Conservation (phyloP, 1,284 basidiomycete species). For the Bjerkandera adusta region DNA sequence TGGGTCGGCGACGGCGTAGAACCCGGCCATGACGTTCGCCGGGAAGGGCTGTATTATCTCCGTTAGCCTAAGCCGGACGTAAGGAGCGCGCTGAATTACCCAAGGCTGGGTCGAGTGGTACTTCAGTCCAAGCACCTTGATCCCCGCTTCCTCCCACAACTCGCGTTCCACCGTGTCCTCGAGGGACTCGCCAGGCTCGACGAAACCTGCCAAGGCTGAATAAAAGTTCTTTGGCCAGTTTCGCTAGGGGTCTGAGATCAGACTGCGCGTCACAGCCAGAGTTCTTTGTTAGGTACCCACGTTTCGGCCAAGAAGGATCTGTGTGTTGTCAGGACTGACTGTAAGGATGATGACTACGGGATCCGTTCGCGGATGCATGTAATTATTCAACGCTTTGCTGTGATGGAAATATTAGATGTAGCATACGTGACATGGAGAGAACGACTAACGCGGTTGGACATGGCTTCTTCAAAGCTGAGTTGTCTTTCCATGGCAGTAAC, state of each 20-base stretch:
- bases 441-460: constrained; percentile 66
- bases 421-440: constrained; percentile 10
- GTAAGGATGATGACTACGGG: constrained; percentile 92
- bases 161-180: constrained; percentile 94
- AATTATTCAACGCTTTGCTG: constrained; percentile 86
- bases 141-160: constrained; percentile 94
- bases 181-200: constrained; percentile 90
- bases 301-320: constrained; percentile 84
- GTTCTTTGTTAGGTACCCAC: constrained; percentile 41
- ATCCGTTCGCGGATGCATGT: constrained; percentile 84
- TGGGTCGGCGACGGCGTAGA: constrained; percentile 77
- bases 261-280: not conserved
- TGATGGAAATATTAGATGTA: not conserved
- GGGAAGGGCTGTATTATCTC: constrained; percentile 88
- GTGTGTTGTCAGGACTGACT: constrained; percentile 73
- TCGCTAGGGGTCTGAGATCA: constrained; percentile 14
- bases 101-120: constrained; percentile 90
- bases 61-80: not conserved
- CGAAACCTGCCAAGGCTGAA: constrained; percentile 88
- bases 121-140: constrained; percentile 78
- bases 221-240: constrained; percentile 74
- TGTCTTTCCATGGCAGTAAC: constrained; percentile 68
- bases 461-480: constrained; percentile 53
- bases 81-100: no score
- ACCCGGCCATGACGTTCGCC: constrained; percentile 90